phyloP scores from a whole-genome alignment of 306 rosid species.

The Fagus sylvatica region DNA sequence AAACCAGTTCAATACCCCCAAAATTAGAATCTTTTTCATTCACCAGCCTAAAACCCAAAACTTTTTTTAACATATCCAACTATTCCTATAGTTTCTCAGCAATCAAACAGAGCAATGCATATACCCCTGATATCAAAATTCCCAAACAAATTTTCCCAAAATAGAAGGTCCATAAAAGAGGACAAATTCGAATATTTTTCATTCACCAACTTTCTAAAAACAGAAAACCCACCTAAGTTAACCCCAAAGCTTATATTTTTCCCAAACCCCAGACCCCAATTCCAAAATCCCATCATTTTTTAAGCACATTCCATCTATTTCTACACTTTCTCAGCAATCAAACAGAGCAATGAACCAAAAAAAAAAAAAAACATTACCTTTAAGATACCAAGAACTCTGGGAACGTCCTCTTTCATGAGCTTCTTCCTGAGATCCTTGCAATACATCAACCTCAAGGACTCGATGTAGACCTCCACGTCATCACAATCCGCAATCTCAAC shows the following conservation, averaged over 20 bases:
- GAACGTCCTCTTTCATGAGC: constrained; percentile 87
- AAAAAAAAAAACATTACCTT: constrained; percentile 45
- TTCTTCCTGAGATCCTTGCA: constrained; percentile 84
- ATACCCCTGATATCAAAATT: too few species aligned
- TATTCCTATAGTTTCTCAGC: background rate
- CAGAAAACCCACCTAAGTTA: background rate
- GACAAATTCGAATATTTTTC: too few species aligned
- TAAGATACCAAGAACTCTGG: constrained; percentile 77
- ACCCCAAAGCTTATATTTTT: background rate
- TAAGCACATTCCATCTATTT: constrained; percentile 29
- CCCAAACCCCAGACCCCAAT: background rate
- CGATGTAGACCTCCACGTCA: constrained; percentile 86
- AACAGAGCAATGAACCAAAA: constrained; percentile 29
- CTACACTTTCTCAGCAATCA: constrained; percentile 12
- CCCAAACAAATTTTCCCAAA: too few species aligned
- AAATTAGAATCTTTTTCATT: constrained; percentile 3
- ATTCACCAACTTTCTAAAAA: too few species aligned
- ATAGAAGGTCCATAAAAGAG: too few species aligned
- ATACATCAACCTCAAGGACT: constrained; percentile 84
- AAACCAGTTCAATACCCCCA: constrained; percentile 15
- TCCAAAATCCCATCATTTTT: background rate
- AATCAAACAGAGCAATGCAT: background rate
- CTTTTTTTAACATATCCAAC: background rate
- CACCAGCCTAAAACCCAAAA: background rate
- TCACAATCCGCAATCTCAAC: constrained; percentile 96